Base-by-base conservation (phyloP, 352 stramenopile species). In the Achlya hypogyna region DNA sequence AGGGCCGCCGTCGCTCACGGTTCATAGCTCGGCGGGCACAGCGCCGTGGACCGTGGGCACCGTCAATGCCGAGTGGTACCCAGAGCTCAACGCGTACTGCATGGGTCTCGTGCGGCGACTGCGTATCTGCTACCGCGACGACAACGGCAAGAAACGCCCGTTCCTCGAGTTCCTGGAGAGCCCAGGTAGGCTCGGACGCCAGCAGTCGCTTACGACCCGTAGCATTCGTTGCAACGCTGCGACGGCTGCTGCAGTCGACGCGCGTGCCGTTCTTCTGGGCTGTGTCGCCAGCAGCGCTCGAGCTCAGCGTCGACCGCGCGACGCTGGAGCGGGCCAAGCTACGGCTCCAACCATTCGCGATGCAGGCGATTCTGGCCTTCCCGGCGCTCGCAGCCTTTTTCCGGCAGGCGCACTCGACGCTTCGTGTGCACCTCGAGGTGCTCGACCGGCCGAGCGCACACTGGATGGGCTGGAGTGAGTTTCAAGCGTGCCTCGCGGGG, bases 261-360 rank as follows among this genome's bases (percentile, higher is more conserved):
- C 60, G 47, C 29, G 42, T 67, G 8, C 60, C 60, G 12, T 67
- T 67, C 25, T 67, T 67, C 32, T 67, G 60, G 60, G 27, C 60
- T 22, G 42, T 67, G 10, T 67, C 60, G 9, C 28, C 60, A 4
- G 45, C 60, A 2, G 27, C 14, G n/a, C 42, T 67, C 27, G 38
- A 67, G 49, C 22, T 67, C 22, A 67, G 60, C 60, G 23, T 67
- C 32, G 60, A 67, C 51, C 47, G 51, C 12, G 42, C 42, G 16
- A 35, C 60, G 23, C 32, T 67, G 32, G 51, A 60, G 12, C 28
- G 18, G 2, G 51, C 60, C 16, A 67, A 67, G 3, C 14, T 67
- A 18, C 60, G 60, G 9, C 43, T 67, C 2, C 60, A 58, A 25
- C 60, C 60, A 3, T 67, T 25, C 25, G 20, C 51, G 31, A 67